These are phyloP conservation scores for Jamesozyma spencerorum DNA, from an alignment of 805 yeast genomes.

Conservation along the genomic window DNA sequence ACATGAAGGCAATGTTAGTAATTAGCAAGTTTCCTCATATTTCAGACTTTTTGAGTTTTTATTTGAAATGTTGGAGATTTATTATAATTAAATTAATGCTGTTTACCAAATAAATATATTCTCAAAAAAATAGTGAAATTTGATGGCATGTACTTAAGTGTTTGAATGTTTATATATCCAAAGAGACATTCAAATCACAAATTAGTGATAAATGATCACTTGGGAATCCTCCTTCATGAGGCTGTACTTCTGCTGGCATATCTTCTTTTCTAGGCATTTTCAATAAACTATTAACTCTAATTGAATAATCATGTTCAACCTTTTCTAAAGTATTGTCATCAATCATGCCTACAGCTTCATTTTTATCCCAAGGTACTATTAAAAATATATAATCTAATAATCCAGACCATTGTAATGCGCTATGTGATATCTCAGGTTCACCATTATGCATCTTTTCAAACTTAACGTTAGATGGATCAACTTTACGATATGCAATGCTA, in stretches of 20 bases:
- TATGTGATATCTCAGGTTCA: constrained; percentile 82
- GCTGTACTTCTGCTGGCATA: constrained; percentile 78
- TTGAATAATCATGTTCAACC: constrained; percentile 34
- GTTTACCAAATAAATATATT: too few relatives aligned
- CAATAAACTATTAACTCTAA: constrained; percentile 45
- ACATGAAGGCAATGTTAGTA: too few relatives aligned
- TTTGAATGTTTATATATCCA: too few relatives aligned
- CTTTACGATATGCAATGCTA: constrained; percentile 52
- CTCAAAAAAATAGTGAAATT: too few relatives aligned
- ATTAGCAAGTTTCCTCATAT: too few relatives aligned
- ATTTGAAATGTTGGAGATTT: too few relatives aligned
- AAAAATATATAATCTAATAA: constrained; percentile 75
- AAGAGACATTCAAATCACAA: constrained; percentile 40
- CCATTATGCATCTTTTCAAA: constrained; percentile 43
- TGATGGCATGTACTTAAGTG: too few relatives aligned
- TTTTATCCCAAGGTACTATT: constrained; percentile 40
- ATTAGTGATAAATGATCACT: constrained; percentile 83
- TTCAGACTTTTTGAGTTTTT: too few relatives aligned
- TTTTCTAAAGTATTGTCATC: constrained; percentile 32
- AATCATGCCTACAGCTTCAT: constrained; percentile 16
- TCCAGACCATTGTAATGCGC: constrained; percentile 88
- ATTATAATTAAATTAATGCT: too few relatives aligned
- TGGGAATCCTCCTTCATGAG: constrained; percentile 70
- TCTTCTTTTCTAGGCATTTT: constrained; percentile 62
- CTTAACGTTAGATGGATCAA: constrained; percentile 60